Evolutionary conservation across 345 rosid species (phyloP).

Genomic region (Citrus cavaleriei): DNA sequence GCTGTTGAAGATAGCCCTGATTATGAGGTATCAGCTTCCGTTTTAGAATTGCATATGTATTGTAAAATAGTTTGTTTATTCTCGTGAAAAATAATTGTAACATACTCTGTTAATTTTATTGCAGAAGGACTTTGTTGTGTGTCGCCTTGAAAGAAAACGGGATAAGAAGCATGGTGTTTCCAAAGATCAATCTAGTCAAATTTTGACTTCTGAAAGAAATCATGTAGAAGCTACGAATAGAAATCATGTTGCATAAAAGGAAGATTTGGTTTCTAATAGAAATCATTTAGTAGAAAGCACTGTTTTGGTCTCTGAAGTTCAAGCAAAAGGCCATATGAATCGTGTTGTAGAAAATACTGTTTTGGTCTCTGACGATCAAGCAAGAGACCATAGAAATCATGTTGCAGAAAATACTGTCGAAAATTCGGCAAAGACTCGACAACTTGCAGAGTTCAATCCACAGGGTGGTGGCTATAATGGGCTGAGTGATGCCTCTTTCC

Average conservation of each 20-base stretch:
- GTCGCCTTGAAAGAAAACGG: not conserved
- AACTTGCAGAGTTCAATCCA: not conserved
- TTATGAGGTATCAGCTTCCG: not conserved
- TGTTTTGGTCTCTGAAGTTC: too few species aligned
- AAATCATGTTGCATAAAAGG: not conserved
- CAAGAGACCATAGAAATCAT: not conserved
- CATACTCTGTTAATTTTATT: not conserved
- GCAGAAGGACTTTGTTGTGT: slow-evolving; percentile 2
- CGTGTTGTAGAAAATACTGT: not conserved
- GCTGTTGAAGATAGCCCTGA: not conserved
- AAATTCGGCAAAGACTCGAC: not conserved
- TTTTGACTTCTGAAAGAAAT: not conserved
- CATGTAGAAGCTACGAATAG: not conserved
- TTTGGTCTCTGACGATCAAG: too few species aligned
- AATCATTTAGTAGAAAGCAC: not conserved
- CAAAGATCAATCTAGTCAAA: not conserved
- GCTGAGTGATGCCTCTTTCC: not conserved
- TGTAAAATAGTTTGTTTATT: not conserved
- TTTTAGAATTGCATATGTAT: not conserved
- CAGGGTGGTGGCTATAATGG: too few species aligned
- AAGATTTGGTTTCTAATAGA: not conserved
- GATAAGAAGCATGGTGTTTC: not conserved
- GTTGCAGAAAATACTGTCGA: not conserved
- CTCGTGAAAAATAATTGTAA: not conserved
- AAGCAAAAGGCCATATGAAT: not conserved